These are phyloP conservation scores for Nyssa sinensis DNA, from an alignment of 148 eudicot genomes.

Conservation along the genomic window DNA sequence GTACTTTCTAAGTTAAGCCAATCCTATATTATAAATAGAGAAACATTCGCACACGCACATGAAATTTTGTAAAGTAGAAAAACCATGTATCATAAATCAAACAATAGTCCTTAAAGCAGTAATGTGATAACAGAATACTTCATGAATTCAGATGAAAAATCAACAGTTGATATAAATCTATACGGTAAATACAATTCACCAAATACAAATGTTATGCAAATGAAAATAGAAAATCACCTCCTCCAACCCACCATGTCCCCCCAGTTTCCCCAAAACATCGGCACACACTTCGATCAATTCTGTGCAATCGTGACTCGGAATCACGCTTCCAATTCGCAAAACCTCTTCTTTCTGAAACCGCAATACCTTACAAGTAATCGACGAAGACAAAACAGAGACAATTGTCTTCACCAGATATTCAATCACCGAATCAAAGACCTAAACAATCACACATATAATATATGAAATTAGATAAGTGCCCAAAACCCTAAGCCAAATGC, in stretches of 20 bases:
- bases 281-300: slow-evolving; percentile 28
- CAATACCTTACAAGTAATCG: slow-evolving; percentile 33
- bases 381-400: slow-evolving; percentile 43
- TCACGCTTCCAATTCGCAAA: slow-evolving; percentile 40
- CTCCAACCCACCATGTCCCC: slow-evolving; percentile 23
- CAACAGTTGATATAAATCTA: background rate
- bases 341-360: slow-evolving; percentile 26
- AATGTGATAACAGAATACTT: background rate
- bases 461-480: background rate
- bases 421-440: slow-evolving; percentile 47
- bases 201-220: background rate
- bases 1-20: no score
- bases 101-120: background rate
- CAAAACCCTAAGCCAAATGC: background rate
- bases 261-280: slow-evolving; percentile 39
- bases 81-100: background rate
- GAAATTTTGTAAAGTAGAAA: background rate
- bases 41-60: no score
- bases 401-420: slow-evolving; percentile 42
- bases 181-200: background rate
- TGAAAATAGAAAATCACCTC: background rate
- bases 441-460: slow-evolving; percentile 9
- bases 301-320: slow-evolving; percentile 25
- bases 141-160: background rate
- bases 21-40: no score